Base-by-base conservation (phyloP, 2,329 filamentous ascomycete species). In the Diaporthe citrichinensis region DNA sequence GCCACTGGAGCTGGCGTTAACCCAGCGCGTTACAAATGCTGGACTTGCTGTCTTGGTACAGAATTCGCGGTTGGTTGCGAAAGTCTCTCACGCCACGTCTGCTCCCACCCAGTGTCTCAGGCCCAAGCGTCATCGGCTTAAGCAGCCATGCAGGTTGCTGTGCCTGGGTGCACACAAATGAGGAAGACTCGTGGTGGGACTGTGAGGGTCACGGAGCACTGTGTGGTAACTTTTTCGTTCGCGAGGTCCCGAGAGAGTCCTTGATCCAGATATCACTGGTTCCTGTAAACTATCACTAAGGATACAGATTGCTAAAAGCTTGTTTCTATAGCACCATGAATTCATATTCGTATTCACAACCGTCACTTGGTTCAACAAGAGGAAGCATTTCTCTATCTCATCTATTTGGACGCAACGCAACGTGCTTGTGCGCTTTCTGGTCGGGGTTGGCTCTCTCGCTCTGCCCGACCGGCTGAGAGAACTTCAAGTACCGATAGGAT, bases 1-100 rank as follows among this genome's bases (percentile, higher is more conserved):
- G 23, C 58, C 20, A 23, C 12, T 23, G 14, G 8, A 1, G 6
- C 23, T 12, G 12, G 23, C 15, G 17, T 12, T 17, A 5, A 17
- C 34, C 6, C 15, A 15, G 25, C 23, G n/a, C 23, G 6, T 4
- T n/a, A 61, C 14, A 28, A 51, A 28, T 61, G 55, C 51, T 72
- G 69, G 69, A 72, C 55, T 23, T 72, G 55, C 23, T 61, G 55
- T 49, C 17, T 61, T 12, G 25, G 55, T 31, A 10, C 31, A 2
- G 9, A 4, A n/a, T 4, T 23, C 4, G 12, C 69, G 20, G 3
- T 12, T 28, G 1, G 2, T n/a, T 28, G 69, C 53, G n/a, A 2
- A n/a, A 3, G 7, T 39, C 1, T 20, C 46, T 10, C 6, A 9
- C 8, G 4, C 31, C 55, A 58, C 9, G 10, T 39, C 20, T 36